A percentile compares a stretch with the other conserved stretches of the same genome.
Evolutionary conservation across 1,284 basidiomycete genomes (phyloP).

Genomic region (Cronartium quercuum): DNA sequence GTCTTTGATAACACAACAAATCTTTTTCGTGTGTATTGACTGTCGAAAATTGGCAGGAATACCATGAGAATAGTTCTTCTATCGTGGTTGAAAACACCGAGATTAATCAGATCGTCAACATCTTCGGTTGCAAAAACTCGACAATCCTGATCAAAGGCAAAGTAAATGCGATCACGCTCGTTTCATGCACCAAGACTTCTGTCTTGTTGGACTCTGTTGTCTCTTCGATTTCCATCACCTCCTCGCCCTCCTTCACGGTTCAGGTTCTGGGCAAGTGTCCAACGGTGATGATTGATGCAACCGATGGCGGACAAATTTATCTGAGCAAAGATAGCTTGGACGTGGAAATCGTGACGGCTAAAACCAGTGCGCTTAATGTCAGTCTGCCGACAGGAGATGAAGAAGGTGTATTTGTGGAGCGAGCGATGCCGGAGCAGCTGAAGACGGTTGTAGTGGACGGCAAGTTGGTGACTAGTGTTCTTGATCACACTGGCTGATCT

Average conservation of each 20-base stretch:
- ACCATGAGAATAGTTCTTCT: slow-evolving; percentile 74
- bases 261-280: slow-evolving; percentile 86
- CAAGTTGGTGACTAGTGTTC: slow-evolving; percentile 77
- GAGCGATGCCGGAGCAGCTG: slow-evolving; percentile 91
- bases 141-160: slow-evolving; percentile 85
- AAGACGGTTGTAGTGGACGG: slow-evolving; percentile 73
- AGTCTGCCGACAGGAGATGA: slow-evolving; percentile 79
- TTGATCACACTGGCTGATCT: slow-evolving; percentile 73
- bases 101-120: slow-evolving; percentile 76
- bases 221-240: slow-evolving; percentile 77
- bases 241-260: slow-evolving; percentile 83
- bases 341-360: slow-evolving; percentile 86
- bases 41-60: slow-evolving; percentile 60
- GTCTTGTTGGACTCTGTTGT: slow-evolving; percentile 86
- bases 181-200: slow-evolving; percentile 82
- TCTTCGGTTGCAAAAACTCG: slow-evolving; percentile 87
- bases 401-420: slow-evolving; percentile 84
- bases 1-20: neutral
- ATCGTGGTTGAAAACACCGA: slow-evolving; percentile 73
- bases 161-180: slow-evolving; percentile 84
- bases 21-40: neutral
- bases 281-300: slow-evolving; percentile 87
- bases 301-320: slow-evolving; percentile 91
- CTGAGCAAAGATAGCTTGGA: slow-evolving; percentile 73
- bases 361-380: slow-evolving; percentile 91